phyloP scores from a whole-genome alignment of 192 early-diverging fungal genomes.

The Lobulomyces angularis region DNA sequence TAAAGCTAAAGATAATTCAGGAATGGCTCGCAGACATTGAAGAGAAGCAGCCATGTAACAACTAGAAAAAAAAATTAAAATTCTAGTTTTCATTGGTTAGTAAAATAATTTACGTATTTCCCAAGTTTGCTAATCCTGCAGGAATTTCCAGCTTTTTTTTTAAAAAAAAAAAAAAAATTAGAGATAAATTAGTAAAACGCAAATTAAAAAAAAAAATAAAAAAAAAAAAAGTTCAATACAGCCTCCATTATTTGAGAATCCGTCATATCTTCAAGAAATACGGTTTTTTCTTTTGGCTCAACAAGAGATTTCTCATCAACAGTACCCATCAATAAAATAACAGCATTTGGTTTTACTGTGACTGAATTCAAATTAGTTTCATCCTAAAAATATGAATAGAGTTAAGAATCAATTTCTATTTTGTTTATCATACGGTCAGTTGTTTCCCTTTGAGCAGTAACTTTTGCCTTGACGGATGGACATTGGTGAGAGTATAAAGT shows the following conservation, averaged over 20 bases:
- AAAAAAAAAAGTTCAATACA: conserved; percentile 21
- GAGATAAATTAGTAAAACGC: not conserved
- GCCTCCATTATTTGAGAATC: conserved; percentile 75
- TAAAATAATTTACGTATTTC: conserved; percentile 81
- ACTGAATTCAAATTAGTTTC: conserved; percentile 8
- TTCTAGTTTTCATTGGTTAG: conserved; percentile 3
- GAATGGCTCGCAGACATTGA: conserved; percentile 83
- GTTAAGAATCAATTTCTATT: not conserved
- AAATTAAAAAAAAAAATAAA: conserved; percentile 8
- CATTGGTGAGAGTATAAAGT: conserved; percentile 80
- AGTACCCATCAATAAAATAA: conserved; percentile 70
- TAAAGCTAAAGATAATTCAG: conserved; percentile 59
- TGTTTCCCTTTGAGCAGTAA: conserved; percentile 86
- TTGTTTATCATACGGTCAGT: conserved; percentile 73
- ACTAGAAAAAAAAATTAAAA: conserved; percentile 3
- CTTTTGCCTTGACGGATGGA: conserved; percentile 86
- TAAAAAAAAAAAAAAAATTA: conserved; percentile 10
- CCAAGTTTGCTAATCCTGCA: conserved; percentile 77
- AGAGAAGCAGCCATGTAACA: conserved; percentile 71
- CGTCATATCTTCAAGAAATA: conserved; percentile 90
- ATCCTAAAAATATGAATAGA: conserved; percentile 5
- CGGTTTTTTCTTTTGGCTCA: conserved; percentile 57
- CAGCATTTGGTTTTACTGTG: not conserved
- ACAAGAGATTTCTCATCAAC: conserved; percentile 68
- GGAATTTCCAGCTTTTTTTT: conserved; percentile 68